Percentiles rank a stretch among this genome's conserved stretches.
phyloP scores from a whole-genome alignment of 2,329 filamentous ascomycete species.

The Ascochyta fabae region DNA sequence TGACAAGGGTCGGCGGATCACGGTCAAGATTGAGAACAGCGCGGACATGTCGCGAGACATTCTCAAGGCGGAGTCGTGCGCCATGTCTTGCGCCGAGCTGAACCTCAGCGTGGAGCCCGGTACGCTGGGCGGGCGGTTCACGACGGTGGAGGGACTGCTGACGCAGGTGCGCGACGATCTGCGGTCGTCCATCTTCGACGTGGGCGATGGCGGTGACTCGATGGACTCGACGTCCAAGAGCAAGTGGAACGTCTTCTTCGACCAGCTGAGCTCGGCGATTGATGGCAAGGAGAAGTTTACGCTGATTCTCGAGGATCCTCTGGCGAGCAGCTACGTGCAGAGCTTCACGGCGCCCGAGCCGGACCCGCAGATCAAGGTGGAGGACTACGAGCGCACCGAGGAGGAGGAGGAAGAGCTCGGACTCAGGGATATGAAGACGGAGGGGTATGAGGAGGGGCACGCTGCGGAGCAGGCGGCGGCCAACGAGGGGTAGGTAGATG shows the following conservation, averaged over 20 bases:
- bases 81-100: constrained; percentile 84
- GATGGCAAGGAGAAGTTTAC: constrained; percentile 80
- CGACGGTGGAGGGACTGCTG: constrained; percentile 91
- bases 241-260: constrained; percentile 84
- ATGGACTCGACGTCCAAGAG: constrained; percentile 69
- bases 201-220: constrained; percentile 80
- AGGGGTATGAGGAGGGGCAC: constrained; percentile 73
- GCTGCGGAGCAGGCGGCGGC: constrained; percentile 24
- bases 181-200: constrained; percentile 83
- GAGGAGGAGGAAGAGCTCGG: constrained; percentile 96
- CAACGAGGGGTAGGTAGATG: constrained; percentile 2
- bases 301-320: constrained; percentile 82
- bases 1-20: constrained; percentile 82
- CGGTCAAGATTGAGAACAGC: constrained; percentile 69
- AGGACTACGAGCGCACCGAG: constrained; percentile 84
- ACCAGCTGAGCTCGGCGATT: constrained; percentile 76
- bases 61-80: constrained; percentile 93
- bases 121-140: constrained; percentile 94
- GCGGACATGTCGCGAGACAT: constrained; percentile 90
- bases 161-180: constrained; percentile 93
- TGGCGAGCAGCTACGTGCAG: constrained; percentile 94
- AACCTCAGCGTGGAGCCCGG: constrained; percentile 88
- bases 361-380: constrained; percentile 80
- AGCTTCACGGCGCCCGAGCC: constrained; percentile 79
- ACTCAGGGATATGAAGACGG: constrained; percentile 88